phyloP scores from a whole-genome alignment of 208 protist species.

The Leishmania guyanensis region DNA sequence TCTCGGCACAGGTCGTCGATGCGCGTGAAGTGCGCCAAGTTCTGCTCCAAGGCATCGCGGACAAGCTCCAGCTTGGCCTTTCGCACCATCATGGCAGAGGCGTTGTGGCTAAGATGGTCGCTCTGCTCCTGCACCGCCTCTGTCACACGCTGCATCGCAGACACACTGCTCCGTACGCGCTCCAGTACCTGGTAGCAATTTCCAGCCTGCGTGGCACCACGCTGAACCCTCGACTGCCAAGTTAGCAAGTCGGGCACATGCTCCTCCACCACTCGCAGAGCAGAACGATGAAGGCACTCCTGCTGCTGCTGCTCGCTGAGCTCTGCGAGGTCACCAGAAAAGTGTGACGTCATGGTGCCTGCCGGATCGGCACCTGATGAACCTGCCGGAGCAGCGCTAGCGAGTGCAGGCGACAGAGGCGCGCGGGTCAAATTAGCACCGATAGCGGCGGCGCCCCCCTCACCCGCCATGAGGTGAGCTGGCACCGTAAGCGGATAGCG shows the following conservation, averaged over 20 bases:
- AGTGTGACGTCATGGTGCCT: neutral
- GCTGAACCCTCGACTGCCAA: conserved; percentile 49
- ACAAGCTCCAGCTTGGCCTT: conserved; percentile 80
- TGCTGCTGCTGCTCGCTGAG: conserved; percentile 13
- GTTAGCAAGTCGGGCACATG: conserved; percentile 46
- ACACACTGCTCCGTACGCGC: conserved; percentile 44
- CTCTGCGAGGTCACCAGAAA: neutral
- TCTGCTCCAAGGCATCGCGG: conserved; percentile 68
- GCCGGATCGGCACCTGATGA: neutral
- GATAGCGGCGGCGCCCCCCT: neutral
- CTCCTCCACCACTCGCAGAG: conserved; percentile 39
- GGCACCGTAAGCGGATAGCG: conserved; percentile 50
- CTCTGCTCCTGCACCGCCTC: conserved; percentile 76
- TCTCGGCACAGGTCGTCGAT: conserved; percentile 78
- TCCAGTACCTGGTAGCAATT: conserved; percentile 54
- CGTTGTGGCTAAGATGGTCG: conserved; percentile 71
- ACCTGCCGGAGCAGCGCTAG: neutral
- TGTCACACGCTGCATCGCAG: conserved; percentile 71
- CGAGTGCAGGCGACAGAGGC: neutral
- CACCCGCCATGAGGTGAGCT: conserved; percentile 12
- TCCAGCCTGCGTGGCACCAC: conserved; percentile 44
- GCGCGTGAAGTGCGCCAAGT: conserved; percentile 75
- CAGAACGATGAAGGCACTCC: conserved; percentile 20
- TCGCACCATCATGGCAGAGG: conserved; percentile 72
- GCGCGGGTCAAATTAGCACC: neutral